Conservation (phyloP, 495 filamentous ascomycete species). For the Xylaria grammica region DNA sequence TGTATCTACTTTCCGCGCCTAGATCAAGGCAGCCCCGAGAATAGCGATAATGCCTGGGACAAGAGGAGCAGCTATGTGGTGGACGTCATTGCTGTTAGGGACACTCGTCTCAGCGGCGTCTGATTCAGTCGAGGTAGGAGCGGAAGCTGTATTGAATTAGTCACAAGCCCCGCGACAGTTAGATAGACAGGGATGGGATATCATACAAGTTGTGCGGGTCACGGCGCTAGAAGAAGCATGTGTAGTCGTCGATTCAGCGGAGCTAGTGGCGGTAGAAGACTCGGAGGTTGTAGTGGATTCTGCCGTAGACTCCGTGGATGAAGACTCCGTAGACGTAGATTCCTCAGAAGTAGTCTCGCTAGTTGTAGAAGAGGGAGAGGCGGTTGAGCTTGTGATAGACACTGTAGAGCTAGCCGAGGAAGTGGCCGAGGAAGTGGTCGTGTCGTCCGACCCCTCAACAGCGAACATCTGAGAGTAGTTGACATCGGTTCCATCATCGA, state of each 20-base stretch:
- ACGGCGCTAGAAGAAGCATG: slow-evolving; percentile 33
- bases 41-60: slow-evolving; percentile 33
- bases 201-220: slow-evolving; percentile 27
- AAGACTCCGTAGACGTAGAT: slow-evolving; percentile 27
- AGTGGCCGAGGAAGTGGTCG: slow-evolving; percentile 27
- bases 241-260: slow-evolving; percentile 23
- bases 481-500: slow-evolving; percentile 38
- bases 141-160: slow-evolving; percentile 28
- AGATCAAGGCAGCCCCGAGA: slow-evolving; percentile 34
- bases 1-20: not conserved
- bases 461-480: slow-evolving; percentile 52
- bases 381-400: slow-evolving; percentile 26
- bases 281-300: slow-evolving; percentile 22
- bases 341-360: slow-evolving; percentile 35
- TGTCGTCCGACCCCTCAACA: slow-evolving; percentile 37
- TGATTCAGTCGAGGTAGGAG: slow-evolving; percentile 23
- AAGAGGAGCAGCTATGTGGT: slow-evolving; percentile 31
- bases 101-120: slow-evolving; percentile 21
- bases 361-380: slow-evolving; percentile 31
- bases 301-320: slow-evolving; percentile 14
- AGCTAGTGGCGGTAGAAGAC: slow-evolving; percentile 25
- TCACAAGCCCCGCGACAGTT: not conserved
- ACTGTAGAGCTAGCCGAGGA: slow-evolving; percentile 26
- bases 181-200: not conserved
- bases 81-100: slow-evolving; percentile 36